A percentile compares a stretch with the other conserved stretches of the same genome.
These are phyloP conservation scores for Melocanna baccifera DNA, from an alignment of 176 grass and related monocot genomes.

Conservation along the genomic window DNA sequence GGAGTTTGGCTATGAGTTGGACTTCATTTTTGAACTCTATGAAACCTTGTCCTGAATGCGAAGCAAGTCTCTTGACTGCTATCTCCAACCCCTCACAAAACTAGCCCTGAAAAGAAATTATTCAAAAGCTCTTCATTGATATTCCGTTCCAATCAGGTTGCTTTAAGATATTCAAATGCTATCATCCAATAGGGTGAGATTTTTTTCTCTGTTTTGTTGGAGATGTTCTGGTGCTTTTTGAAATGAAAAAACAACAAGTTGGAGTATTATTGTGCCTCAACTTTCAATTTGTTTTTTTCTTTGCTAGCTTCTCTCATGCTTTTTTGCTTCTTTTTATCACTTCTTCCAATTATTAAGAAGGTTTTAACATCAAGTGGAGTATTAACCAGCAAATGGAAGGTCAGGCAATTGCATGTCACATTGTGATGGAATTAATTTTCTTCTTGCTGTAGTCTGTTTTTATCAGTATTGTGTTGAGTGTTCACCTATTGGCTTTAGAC, in stretches of 20 bases:
- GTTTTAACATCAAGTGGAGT: slow-evolving; percentile 60
- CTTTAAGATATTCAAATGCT: too few species aligned
- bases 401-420: slow-evolving; percentile 13
- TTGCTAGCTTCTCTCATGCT: background rate
- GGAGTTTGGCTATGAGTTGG: too few species aligned
- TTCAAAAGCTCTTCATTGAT: background rate
- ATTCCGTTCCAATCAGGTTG: too few species aligned
- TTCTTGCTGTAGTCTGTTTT: background rate
- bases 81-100: slow-evolving; percentile 21
- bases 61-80: slow-evolving; percentile 32
- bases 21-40: background rate
- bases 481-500: background rate
- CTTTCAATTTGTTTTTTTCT: background rate
- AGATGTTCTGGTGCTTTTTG: background rate
- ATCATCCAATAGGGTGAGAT: too few species aligned
- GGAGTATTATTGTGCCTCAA: background rate
- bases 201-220: too few species aligned
- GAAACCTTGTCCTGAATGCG: slow-evolving; percentile 34
- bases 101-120: background rate
- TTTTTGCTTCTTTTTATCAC: slow-evolving; percentile 35
- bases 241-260: background rate
- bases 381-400: slow-evolving; percentile 84
- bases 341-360: slow-evolving; percentile 82
- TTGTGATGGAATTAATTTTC: slow-evolving; percentile 4
- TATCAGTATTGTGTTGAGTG: background rate